Evolutionary conservation across 495 filamentous ascomycete genomes (phyloP), one percentile per base, ranked within the genome.

Genomic region (Chaetomidium leptoderma): DNA sequence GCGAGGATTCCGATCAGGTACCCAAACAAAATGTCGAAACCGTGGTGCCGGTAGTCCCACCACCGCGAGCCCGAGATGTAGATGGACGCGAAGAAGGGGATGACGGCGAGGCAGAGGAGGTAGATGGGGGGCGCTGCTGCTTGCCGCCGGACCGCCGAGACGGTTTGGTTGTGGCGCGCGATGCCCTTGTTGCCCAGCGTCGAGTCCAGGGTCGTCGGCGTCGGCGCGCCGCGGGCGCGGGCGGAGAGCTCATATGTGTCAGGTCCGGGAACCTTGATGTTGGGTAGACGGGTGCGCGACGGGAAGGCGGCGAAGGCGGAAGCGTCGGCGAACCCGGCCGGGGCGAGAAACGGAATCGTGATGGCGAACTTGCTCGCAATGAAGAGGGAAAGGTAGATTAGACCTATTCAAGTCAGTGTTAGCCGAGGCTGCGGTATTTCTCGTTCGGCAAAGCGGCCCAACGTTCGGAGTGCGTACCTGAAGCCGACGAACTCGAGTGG

Each of bases 1-100:
- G 59, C 59, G 36, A 78, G 62, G 23, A 70, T 64, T 8, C 88
- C 88, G 44, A 92, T 82, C 2, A 87, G 64, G 21, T 80, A 86
- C 7, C 90, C 90, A 26, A 86, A 88, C 23, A 96, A 76, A 42
- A 95, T 91, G 58, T 96, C 91, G 71, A 96, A 95, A 13, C 86
- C 88, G 72, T 95, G 90, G 63, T 96, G 91, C 9, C 90, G 80
- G 65, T 87, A 90, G 66, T 96, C 91, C 78, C 90, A 84, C 71
- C 79, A 85, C 19, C 83, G 76, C n/a, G 80, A 83, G 42, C 79
- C 76, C 23, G 81, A 69, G 45, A 86, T 75, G 60, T 79, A 83
- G 50, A 80, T 67, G 45, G 82, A 75, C 11, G 73, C 73, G 58
- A 82, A 77, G 63, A 78, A 77, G 17, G 83, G 83, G 23, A 89